A percentile compares a stretch with the other conserved stretches of the same genome.
Conservation (phyloP, 129 eudicot genomes). For the Lactuca saligna region DNA sequence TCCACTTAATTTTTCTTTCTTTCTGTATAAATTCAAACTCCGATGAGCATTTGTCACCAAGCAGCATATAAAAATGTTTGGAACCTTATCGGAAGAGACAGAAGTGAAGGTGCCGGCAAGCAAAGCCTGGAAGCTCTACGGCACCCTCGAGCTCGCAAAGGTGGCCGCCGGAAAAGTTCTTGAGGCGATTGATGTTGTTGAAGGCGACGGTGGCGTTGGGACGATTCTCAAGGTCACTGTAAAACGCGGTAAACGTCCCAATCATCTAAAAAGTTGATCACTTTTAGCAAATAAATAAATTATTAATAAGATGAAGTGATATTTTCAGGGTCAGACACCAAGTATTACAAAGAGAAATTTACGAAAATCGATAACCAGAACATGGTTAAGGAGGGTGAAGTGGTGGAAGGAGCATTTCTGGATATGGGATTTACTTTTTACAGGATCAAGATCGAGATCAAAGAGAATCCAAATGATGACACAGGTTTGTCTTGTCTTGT, state of each 20-base stretch:
- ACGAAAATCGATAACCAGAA: conserved; percentile 51
- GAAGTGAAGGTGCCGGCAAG: conserved; percentile 34
- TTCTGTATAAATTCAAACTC: background rate
- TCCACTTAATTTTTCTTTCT: background rate
- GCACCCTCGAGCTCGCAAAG: conserved; percentile 30
- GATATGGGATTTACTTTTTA: conserved; percentile 49
- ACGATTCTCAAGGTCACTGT: conserved; percentile 29
- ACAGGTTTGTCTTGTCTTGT: conserved; percentile 37
- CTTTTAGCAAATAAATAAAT: background rate
- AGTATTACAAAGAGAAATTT: conserved; percentile 48
- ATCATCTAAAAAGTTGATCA: background rate
- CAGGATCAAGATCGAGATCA: conserved; percentile 39
- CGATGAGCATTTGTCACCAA: conserved; percentile 9
- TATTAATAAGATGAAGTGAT: background rate
- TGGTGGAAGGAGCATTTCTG: conserved; percentile 60
- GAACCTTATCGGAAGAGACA: conserved; percentile 29
- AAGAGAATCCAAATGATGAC: conserved; percentile 25
- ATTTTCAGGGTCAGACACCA: conserved; percentile 22
- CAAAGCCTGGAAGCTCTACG: conserved; percentile 34
- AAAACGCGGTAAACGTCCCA: conserved; percentile 20
- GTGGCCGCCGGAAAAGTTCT: conserved; percentile 14
- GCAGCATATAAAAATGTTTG: conserved; percentile 28
- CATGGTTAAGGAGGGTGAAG: conserved; percentile 43
- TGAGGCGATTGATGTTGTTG: conserved; percentile 29
- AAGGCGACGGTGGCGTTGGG: conserved; percentile 32